phyloP scores from a whole-genome alignment of 1,284 basidiomycete species.

The Clitocybe nebularis region DNA sequence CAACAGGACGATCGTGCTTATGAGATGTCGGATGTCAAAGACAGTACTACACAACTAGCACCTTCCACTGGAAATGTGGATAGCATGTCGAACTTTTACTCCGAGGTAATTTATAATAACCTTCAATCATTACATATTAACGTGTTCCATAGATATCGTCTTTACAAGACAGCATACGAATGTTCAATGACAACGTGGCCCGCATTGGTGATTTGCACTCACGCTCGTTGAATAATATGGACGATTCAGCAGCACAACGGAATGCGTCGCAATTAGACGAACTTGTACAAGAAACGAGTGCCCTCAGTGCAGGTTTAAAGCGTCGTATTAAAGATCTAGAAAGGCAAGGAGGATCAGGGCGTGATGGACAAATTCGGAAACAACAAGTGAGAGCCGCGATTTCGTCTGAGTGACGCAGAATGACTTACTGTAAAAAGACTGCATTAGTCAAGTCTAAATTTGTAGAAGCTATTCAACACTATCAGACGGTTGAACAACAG shows the following conservation, averaged over 20 bases:
- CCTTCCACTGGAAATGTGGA: slow-evolving; percentile 38
- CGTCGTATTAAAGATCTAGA: slow-evolving; percentile 78
- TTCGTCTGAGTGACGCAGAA: not conserved
- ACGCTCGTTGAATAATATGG: slow-evolving; percentile 74
- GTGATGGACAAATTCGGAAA: slow-evolving; percentile 79
- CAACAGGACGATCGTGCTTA: slow-evolving; percentile 63
- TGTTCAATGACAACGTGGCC: slow-evolving; percentile 68
- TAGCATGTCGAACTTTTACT: slow-evolving; percentile 69
- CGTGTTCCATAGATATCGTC: slow-evolving; percentile 52
- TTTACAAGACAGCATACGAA: slow-evolving; percentile 67
- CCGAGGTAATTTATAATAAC: slow-evolving; percentile 48
- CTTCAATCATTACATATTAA: slow-evolving; percentile 2
- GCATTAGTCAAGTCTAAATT: slow-evolving; percentile 79
- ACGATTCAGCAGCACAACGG: slow-evolving; percentile 62
- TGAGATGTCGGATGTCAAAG: slow-evolving; percentile 66
- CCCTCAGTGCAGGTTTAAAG: slow-evolving; percentile 72
- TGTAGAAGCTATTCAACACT: slow-evolving; percentile 81
- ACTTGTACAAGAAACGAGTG: slow-evolving; percentile 75
- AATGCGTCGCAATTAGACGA: slow-evolving; percentile 66
- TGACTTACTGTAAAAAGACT: slow-evolving; percentile 39
- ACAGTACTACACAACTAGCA: slow-evolving; percentile 50
- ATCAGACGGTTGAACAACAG: slow-evolving; percentile 91
- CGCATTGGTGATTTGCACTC: slow-evolving; percentile 72
- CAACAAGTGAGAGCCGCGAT: slow-evolving; percentile 58
- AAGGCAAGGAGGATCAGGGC: slow-evolving; percentile 64